Base-by-base conservation (phyloP, 768 basidiomycete species). In the Crassisporium funariophilum region DNA sequence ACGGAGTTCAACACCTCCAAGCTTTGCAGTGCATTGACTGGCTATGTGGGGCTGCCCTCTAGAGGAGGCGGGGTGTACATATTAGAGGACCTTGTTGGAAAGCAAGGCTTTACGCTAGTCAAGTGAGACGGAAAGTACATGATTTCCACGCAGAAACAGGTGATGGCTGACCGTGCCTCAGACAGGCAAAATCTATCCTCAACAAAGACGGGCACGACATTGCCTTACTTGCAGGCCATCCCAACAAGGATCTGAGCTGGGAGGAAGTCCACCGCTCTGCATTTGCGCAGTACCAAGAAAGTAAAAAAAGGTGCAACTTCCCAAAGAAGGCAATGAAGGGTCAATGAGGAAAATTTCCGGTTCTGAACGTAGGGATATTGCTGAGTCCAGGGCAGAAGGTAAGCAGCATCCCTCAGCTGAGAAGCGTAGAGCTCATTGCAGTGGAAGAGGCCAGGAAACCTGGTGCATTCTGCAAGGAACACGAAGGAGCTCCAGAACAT, bases 71-170 rank as follows among this genome's bases (percentile, higher is more conserved):
- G n/a, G n/a, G n/a, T n/a, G n/a, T n/a, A n/a, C n/a, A n/a, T n/a
- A n/a, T n/a, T n/a, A n/a, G n/a, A n/a, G n/a, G n/a, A n/a, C n/a
- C n/a, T n/a, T n/a, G n/a, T n/a, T n/a, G n/a, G n/a, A n/a, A n/a
- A n/a, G n/a, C n/a, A 22, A n/a, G 36, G 25, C 10, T 40, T 44
- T 29, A 27, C 23, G 13, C 20, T 29, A 7, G 39, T 40, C 4
- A 10, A 16, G 17, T 50, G 49, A 44, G 37, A 50, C 29, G 49
- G 44, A 4, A 45, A n/a, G 49, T 50, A 16, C 10, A 38, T 45
- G 23, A 15, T n/a, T 17, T 22, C 16, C 16, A 10, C 35, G n/a
- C n/a, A n/a, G n/a, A 23, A 24, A 10, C 21, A 7, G 9, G 17
- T 17, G n/a, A 16, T 12, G 11, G 19, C 27, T 12, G 20, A 15